phyloP scores from a whole-genome alignment of 371 early-diverging fungal genomes.

The Mortierella sp. region DNA sequence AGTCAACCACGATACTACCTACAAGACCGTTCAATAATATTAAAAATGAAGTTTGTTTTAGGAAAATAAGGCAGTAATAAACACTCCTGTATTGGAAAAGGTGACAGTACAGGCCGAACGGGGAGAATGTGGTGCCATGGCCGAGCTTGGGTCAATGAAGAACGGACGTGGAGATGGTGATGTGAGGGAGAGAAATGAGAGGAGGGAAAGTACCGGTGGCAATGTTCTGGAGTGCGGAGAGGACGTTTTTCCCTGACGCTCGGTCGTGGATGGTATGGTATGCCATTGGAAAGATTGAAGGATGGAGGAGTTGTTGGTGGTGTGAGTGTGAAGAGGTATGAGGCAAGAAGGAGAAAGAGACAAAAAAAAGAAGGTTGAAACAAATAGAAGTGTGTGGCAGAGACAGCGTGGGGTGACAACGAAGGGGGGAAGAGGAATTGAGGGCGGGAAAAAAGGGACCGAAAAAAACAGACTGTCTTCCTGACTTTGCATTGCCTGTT shows the following conservation, averaged over 20 bases:
- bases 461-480: not conserved
- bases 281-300: conserved; percentile 17
- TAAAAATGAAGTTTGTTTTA: not conserved
- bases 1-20: conserved; percentile 41
- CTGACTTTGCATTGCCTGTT: not conserved
- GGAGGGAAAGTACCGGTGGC: conserved; percentile 28
- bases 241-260: conserved; percentile 26
- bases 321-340: not conserved
- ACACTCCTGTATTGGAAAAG: too few relatives aligned
- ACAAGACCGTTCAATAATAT: not conserved
- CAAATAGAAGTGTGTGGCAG: not conserved
- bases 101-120: too few relatives aligned
- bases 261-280: conserved; percentile 45
- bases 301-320: not conserved
- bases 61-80: not conserved
- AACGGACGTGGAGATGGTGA: not conserved
- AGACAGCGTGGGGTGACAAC: not conserved
- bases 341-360: not conserved
- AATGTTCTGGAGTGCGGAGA: conserved; percentile 33
- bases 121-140: not conserved
- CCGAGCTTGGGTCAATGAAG: not conserved
- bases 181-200: not conserved
- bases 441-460: not conserved
- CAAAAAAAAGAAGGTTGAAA: conserved; percentile 7
- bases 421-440: not conserved